Conservation (phyloP, 2,329 filamentous ascomycete genomes). For the Aspergillus sp. region DNA sequence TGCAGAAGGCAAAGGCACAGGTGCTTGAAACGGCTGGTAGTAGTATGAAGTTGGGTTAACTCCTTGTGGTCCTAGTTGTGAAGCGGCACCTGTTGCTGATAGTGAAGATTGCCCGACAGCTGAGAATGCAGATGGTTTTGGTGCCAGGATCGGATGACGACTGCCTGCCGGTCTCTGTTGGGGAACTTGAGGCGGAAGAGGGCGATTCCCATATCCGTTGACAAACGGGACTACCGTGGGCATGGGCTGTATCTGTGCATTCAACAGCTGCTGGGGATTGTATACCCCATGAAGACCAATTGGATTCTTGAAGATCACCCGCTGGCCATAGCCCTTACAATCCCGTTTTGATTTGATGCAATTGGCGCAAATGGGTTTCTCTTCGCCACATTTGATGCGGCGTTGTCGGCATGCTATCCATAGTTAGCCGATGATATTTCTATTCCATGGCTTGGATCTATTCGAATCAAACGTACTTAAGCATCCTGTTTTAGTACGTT, state of each 20-base stretch:
- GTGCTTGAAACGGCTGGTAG: conserved; percentile 10
- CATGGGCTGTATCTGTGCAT: conserved; percentile 16
- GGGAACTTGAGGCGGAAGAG: conserved; percentile 14
- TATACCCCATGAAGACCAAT: conserved; percentile 28
- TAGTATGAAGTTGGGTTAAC: conserved; percentile 9
- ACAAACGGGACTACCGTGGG: conserved; percentile 13
- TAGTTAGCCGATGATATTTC: conserved; percentile 8
- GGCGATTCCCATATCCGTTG: conserved; percentile 13
- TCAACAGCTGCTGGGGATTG: conserved; percentile 11
- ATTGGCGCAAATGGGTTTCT: conserved; percentile 47
- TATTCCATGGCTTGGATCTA: not conserved
- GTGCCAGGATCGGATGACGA: conserved; percentile 30
- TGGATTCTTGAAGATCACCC: conserved; percentile 38
- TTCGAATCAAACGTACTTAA: conserved; percentile 58
- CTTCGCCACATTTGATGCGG: conserved; percentile 95
- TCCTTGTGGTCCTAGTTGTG: conserved; percentile 1
- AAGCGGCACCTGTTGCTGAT: conserved; percentile 2
- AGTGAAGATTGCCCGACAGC: conserved; percentile 8
- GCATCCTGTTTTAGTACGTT: conserved; percentile 88
- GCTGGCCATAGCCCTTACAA: conserved; percentile 40
- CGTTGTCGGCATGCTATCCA: conserved; percentile 77
- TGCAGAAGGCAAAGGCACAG: conserved; percentile 2
- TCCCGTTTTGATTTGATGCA: conserved; percentile 44
- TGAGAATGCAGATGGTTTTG: conserved; percentile 18
- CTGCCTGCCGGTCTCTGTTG: conserved; percentile 21